Evolutionary conservation across 2,329 filamentous ascomycete genomes (phyloP), one percentile per base, ranked within the genome.

Genomic region (Epichloe festucae): DNA sequence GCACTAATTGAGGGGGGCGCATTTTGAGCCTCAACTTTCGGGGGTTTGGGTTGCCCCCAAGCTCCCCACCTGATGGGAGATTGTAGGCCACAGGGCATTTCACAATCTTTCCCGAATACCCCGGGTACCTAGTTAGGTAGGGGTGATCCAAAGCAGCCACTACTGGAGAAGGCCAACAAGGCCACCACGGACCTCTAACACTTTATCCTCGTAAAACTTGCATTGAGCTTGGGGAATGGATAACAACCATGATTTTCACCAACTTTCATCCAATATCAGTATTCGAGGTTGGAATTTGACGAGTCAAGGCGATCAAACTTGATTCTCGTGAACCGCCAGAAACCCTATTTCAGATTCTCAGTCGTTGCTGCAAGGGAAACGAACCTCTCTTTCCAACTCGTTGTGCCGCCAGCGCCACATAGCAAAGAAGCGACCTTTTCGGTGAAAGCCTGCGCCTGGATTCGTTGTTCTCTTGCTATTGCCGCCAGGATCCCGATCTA

Each of bases 11-110:
- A 31, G 31, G 40, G 40, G 40, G 38, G n/a, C 21, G n/a, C 15
- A 19, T 8, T 14, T 53, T 49, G 49, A 53, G 51, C 53, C 51
- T 47, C 51, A 55, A 19, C 14, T 47, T 38, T 53, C 43, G 23
- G 49, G 53, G 53, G 44, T 7, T 34, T 34, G 36, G 5, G 41
- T 27, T 27, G 47, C 48, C 53, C 51, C 48, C 41, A n/a, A 21
- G 40, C 40, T 12, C 40, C 17, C 19, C 40, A 42, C 17, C 17
- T 21, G 40, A 21, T 23, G 7, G n/a, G 8, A 12, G 2, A 12
- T 42, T 5, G 19, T 21, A 11, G 3, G 6, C 11, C 19, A 11
- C 31, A 10, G 31, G 8, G 31, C 31, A 31, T 31, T 42, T 42
- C 40, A 21, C 17, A 17, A 12, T 21, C 10, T n/a, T 19, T 17